Evolutionary conservation across 2,329 filamentous ascomycete genomes (phyloP), one percentile per base, ranked within the genome.

Genomic region (Fusarium temperatum): DNA sequence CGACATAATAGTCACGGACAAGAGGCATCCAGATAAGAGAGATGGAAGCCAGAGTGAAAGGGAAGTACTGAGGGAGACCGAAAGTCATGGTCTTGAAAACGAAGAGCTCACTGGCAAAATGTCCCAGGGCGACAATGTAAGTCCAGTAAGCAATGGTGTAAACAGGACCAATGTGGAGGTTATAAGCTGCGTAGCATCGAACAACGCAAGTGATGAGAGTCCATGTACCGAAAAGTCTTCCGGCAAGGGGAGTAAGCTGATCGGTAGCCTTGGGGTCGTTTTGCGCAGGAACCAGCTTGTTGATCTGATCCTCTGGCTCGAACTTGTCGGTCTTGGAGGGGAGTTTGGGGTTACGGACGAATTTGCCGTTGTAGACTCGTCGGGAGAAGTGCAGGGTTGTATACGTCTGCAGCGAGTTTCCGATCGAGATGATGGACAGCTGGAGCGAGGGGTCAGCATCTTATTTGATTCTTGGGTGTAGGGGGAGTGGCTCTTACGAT

Each of bases 341-440:
- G 17, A 89, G 81, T 38, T 82, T 80, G 44, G 82, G 67, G 84
- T 89, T 89, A 60, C 84, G 82, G 26, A 90, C 83, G 77, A 90
- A 90, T 72, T 84, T 84, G 69, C 91, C 91, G 76, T 92, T 90
- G 87, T 98, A 99, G 80, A 98, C 90, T 81, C 94, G 92, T n/a
- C 92, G 90, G 13, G 95, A 95, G 84, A 94, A 97, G 82, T 91
- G 87, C 8, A 95, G 88, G 24, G 94, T 97, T 41, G 86, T 79
- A 84, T 97, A 97, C 80, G 93, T 91, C 86, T 98, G 95, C 53
- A 97, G 81, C 41, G 91, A 93, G 87, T 99, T 99, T 78, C 90
- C 92, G 67, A 96, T 87, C 36, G 96, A 94, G 65, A 97, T 89
- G 64, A 95, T 80, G 64, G 94, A 94, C 80, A 97, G 89, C 96